phyloP scores from a whole-genome alignment of 805 yeast genomes.

The Blastobotrys attinorum region DNA sequence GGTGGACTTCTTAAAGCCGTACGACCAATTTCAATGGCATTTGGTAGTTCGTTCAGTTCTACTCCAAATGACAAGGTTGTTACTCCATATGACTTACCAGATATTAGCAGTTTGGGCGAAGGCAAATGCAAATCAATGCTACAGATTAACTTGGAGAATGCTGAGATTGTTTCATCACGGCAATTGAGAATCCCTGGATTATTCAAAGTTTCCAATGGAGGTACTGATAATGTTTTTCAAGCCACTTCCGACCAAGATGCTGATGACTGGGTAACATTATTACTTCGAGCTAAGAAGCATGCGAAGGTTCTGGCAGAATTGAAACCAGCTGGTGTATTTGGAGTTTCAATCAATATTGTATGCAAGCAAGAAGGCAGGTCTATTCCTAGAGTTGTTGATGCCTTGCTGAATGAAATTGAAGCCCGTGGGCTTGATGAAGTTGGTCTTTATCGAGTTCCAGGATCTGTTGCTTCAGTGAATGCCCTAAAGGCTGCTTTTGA shows the following conservation, averaged over 20 bases:
- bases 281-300: slow-evolving; percentile 21
- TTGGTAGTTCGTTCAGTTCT: slow-evolving; percentile 15
- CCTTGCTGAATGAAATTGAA: slow-evolving; percentile 69
- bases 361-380: slow-evolving; percentile 61
- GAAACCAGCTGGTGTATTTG: slow-evolving; percentile 48
- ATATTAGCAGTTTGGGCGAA: slow-evolving; percentile 31
- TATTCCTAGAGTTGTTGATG: slow-evolving; percentile 60
- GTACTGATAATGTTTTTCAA: slow-evolving; percentile 58
- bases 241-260: slow-evolving; percentile 53
- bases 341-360: slow-evolving; percentile 71
- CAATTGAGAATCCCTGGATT: slow-evolving; percentile 14
- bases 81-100: slow-evolving; percentile 53
- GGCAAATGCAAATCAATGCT: slow-evolving; percentile 41
- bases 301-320: slow-evolving; percentile 13
- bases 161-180: slow-evolving; percentile 30
- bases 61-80: slow-evolving; percentile 37
- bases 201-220: slow-evolving; percentile 39
- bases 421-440: slow-evolving; percentile 82
- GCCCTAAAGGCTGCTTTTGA: slow-evolving; percentile 47
- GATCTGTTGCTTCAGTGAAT: slow-evolving; percentile 52
- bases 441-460: slow-evolving; percentile 76
- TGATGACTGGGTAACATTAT: slow-evolving; percentile 59
- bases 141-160: slow-evolving; percentile 38
- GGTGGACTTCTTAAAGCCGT: slow-evolving; percentile 34
- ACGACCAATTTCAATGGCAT: slow-evolving; percentile 34